A percentile compares a stretch with the other conserved stretches of the same genome.
Evolutionary conservation across 2,329 filamentous ascomycete genomes (phyloP).

Genomic region (Exophiala aquamarina): DNA sequence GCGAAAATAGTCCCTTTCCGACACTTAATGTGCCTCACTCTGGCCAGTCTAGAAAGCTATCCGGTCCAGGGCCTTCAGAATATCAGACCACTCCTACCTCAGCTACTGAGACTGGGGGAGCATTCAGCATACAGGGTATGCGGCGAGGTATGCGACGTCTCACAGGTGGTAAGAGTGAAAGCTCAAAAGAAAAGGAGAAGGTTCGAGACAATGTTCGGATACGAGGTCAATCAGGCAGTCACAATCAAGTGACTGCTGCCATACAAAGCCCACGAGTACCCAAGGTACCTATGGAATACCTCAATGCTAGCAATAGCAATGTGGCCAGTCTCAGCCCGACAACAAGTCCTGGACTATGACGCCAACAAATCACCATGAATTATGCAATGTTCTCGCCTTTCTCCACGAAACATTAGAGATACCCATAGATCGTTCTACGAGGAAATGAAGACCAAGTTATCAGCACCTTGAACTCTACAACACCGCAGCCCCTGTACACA

Average conservation of each 20-base stretch:
- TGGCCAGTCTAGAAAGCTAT: slow-evolving; percentile 18
- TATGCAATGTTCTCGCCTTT: slow-evolving; percentile 5
- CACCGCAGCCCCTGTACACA: slow-evolving; percentile 12
- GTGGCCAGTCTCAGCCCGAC: slow-evolving; percentile 15
- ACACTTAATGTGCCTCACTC: slow-evolving; percentile 27
- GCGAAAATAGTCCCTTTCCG: slow-evolving; percentile 63
- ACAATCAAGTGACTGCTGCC: slow-evolving; percentile 19
- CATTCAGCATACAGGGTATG: slow-evolving; percentile 46
- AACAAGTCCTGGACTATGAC: slow-evolving; percentile 18
- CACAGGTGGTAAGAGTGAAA: slow-evolving; percentile 43
- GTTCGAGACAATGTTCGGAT: slow-evolving; percentile 45
- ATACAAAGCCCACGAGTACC: slow-evolving; percentile 44
- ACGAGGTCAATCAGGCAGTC: slow-evolving; percentile 33
- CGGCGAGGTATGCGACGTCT: slow-evolving; percentile 49
- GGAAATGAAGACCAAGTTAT: slow-evolving; percentile 4
- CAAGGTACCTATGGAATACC: slow-evolving; percentile 49
- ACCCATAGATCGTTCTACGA: slow-evolving; percentile 16
- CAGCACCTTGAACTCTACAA: slow-evolving; percentile 8
- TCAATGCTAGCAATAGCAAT: slow-evolving; percentile 31
- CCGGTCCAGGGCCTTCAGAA: slow-evolving; percentile 24
- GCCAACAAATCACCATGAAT: background rate
- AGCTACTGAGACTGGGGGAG: slow-evolving; percentile 33
- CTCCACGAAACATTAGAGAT: slow-evolving; percentile 9
- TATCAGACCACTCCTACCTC: slow-evolving; percentile 31
- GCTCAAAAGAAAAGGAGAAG: slow-evolving; percentile 46